These are phyloP conservation scores for Nakazawaea holstii DNA, from an alignment of 805 yeast genomes.

Conservation along the genomic window DNA sequence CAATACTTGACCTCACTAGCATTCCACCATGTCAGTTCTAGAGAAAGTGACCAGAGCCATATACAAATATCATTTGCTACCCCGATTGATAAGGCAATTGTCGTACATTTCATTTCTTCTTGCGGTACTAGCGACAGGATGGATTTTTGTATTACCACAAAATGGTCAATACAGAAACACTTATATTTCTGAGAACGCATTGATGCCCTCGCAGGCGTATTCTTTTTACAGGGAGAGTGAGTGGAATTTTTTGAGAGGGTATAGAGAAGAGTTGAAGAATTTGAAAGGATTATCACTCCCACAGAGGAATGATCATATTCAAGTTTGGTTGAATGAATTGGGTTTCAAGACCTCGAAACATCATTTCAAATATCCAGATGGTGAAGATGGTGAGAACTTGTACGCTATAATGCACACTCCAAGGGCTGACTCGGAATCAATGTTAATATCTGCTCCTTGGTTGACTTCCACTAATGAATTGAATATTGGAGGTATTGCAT, in stretches of 20 bases:
- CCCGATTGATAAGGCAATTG: slow-evolving; percentile 35
- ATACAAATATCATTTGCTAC: slow-evolving; percentile 39
- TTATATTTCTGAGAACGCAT: slow-evolving; percentile 91
- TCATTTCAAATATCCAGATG: slow-evolving; percentile 24
- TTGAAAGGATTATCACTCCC: slow-evolving; percentile 26
- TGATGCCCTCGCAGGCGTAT: slow-evolving; percentile 94
- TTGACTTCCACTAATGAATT: slow-evolving; percentile 52
- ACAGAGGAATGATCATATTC: slow-evolving; percentile 40
- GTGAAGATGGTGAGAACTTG: slow-evolving; percentile 37
- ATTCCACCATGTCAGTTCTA: slow-evolving; percentile 36
- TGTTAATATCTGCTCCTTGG: slow-evolving; percentile 91
- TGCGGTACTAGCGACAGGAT: slow-evolving; percentile 41
- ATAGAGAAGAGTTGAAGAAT: slow-evolving; percentile 51
- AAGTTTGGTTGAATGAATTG: slow-evolving; percentile 58
- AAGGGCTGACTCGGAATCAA: slow-evolving; percentile 93
- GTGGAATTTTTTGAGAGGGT: slow-evolving; percentile 89
- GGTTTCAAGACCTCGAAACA: slow-evolving; percentile 63
- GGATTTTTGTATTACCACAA: slow-evolving; percentile 65
- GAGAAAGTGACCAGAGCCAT: slow-evolving; percentile 38
- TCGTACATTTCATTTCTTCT: slow-evolving; percentile 39
- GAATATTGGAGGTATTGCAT: slow-evolving; percentile 78
- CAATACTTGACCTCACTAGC: background rate
- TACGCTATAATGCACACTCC: slow-evolving; percentile 91
- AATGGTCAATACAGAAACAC: slow-evolving; percentile 81
- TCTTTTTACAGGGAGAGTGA: slow-evolving; percentile 90